These are phyloP conservation scores for Psilocybe subaeruginosa DNA, from an alignment of 768 basidiomycete genomes.

Conservation along the genomic window DNA sequence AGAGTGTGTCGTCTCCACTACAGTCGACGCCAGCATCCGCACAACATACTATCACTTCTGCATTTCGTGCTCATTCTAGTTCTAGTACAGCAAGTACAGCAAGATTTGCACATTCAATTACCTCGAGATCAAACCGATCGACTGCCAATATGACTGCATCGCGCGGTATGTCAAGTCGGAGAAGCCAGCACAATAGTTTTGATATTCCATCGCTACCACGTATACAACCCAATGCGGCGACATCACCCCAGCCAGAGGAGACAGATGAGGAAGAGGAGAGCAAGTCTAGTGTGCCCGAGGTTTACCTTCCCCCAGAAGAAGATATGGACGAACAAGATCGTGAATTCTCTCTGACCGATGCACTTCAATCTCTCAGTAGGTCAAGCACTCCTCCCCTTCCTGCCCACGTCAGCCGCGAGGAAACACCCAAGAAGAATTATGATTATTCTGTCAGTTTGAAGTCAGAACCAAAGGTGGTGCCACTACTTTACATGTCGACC, in stretches of 20 bases:
- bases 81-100: constrained; percentile 49
- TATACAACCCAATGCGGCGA: constrained; percentile 32
- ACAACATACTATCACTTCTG: constrained; percentile 46
- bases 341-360: constrained; percentile 59
- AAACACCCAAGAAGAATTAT: constrained; percentile 53
- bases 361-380: constrained; percentile 57
- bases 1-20: constrained; percentile 50
- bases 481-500: neutral
- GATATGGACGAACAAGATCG: constrained; percentile 41
- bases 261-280: constrained; percentile 39
- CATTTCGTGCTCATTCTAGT: constrained; percentile 48
- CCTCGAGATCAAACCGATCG: constrained; percentile 57
- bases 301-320: constrained; percentile 52
- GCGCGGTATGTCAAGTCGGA: constrained; percentile 33
- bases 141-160: constrained; percentile 33
- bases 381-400: constrained; percentile 54
- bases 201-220: constrained; percentile 62
- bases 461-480: constrained; percentile 58
- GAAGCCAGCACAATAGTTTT: constrained; percentile 51
- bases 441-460: constrained; percentile 65
- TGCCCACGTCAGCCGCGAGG: constrained; percentile 34
- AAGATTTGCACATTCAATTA: constrained; percentile 52
- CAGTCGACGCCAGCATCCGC: constrained; percentile 68
- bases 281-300: constrained; percentile 55
- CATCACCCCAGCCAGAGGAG: constrained; percentile 34